Base-by-base conservation (phyloP, 345 rosid genomes). In the Trapa bicornis region DNA sequence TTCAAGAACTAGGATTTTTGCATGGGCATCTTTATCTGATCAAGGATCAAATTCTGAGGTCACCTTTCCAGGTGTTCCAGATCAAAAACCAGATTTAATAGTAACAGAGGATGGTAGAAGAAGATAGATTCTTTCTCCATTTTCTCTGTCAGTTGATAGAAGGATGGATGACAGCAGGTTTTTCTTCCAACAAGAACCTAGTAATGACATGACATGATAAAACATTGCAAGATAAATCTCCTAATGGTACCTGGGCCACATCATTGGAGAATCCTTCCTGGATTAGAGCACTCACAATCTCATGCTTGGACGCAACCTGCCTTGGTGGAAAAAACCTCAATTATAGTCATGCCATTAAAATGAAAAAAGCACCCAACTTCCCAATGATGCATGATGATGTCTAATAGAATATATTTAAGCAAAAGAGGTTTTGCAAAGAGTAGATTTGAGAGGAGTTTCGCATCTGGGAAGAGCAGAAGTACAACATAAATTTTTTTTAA, bases 301-400 rank as follows among this genome's bases (percentile, higher is more conserved):
- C 85, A 71, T 68, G 79, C 78, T 84, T 83, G 6, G 89, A 83
- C 41, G 77, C 76, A 67, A 87, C 86, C 93, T 87, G 68, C 74
- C 75, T 66, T 79, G 43, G 74, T 67, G 77, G 70, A 61, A 13
- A 41, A 64, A 63, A 57, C 57, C 37, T 17, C 52, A 56, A 60
- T 15, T 71, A 61, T 60, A 41, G 61, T 67, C 57, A 61, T 75
- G 39, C 17, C 52, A 14, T 33, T 5, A 67, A 65, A 45, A 2
- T 1, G 22, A 37, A 67, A 75, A 13, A 61, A 43, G n/a, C 35
- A 68, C 32, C 1, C 54, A 50, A 16, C 54, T 50, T 50, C 12
- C 22, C 5, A 15, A 50, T 15, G 22, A 50, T 17, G 22, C 43
- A 16, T 14, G 22, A 50, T 50, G 22, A 50, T 15, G 13, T 50